Evolutionary conservation across 495 filamentous ascomycete species (phyloP).

Genomic region (Pyronema omphalodes): DNA sequence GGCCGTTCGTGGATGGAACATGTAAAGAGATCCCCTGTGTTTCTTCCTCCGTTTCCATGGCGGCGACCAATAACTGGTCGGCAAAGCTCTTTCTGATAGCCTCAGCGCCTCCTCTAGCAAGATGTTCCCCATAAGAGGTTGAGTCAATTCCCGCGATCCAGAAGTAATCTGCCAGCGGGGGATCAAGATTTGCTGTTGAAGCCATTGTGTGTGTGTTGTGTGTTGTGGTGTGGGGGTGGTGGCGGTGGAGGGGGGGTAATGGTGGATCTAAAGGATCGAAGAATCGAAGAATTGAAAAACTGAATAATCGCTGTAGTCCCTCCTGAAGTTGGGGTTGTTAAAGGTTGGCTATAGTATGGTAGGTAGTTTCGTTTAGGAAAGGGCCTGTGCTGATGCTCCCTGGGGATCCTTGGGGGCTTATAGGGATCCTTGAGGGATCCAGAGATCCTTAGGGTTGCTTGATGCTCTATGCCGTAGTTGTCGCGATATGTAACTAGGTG

Average conservation of each 20-base stretch:
- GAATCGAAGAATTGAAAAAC: too few relatives aligned
- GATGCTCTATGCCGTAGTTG: not conserved
- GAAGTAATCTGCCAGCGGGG: conserved; percentile 93
- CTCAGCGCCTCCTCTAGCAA: conserved; percentile 16
- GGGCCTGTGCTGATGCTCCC: too few relatives aligned
- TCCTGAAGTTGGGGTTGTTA: not conserved
- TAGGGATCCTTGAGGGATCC: too few relatives aligned
- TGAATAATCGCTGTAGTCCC: not conserved
- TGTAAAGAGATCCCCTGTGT: conserved; percentile 8
- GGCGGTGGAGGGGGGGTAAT: too few relatives aligned
- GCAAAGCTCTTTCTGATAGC: conserved; percentile 20
- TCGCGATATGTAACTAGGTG: not conserved
- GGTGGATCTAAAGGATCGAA: not conserved
- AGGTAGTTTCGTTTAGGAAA: not conserved
- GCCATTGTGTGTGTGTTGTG: not conserved
- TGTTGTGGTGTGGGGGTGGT: not conserved
- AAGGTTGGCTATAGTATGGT: not conserved
- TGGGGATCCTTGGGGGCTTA: too few relatives aligned
- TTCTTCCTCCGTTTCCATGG: conserved; percentile 23
- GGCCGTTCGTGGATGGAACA: not conserved
- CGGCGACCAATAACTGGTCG: conserved; percentile 22
- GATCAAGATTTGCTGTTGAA: conserved; percentile 8
- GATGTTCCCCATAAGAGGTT: conserved; percentile 38
- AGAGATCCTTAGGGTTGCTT: too few relatives aligned
- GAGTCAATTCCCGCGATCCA: conserved; percentile 92